A percentile compares a stretch with the other conserved stretches of the same genome.
Evolutionary conservation across 2,329 filamentous ascomycete genomes (phyloP).

Genomic region (Claviceps sp.): DNA sequence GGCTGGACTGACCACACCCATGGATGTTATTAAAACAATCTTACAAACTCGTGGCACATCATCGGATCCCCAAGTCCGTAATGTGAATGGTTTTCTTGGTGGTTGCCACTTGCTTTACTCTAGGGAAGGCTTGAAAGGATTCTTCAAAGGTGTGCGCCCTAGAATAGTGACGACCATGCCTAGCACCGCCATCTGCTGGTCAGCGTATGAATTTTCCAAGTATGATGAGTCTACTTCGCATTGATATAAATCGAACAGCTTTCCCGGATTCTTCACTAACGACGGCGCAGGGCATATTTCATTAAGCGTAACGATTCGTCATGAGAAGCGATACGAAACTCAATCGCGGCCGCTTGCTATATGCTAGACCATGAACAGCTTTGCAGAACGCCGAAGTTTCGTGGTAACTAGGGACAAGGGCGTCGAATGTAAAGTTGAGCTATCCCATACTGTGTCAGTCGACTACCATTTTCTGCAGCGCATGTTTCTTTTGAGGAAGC

Average conservation of each 20-base stretch:
- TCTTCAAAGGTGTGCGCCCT: conserved; percentile 86
- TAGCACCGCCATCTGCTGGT: conserved; percentile 99
- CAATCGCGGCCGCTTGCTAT: background rate
- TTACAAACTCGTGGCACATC: conserved; percentile 85
- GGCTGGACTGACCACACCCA: conserved; percentile 83
- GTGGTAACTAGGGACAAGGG: background rate
- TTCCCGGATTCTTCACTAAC: background rate
- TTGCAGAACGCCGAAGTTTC: background rate
- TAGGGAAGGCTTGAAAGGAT: conserved; percentile 73
- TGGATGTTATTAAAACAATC: conserved; percentile 97
- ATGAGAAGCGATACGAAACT: conserved; percentile 12
- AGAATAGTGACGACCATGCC: conserved; percentile 94
- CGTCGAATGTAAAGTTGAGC: background rate
- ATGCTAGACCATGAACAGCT: background rate
- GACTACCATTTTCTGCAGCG: background rate
- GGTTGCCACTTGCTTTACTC: conserved; percentile 71
- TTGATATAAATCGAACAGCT: conserved; percentile 56
- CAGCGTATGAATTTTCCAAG: conserved; percentile 57
- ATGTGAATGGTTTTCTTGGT: conserved; percentile 68
- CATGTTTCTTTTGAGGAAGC: background rate
- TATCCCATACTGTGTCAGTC: background rate
- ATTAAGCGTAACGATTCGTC: conserved; percentile 37
- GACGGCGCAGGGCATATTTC: conserved; percentile 39
- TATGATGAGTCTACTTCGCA: conserved; percentile 55
- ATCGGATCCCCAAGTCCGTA: conserved; percentile 64